Base-by-base conservation (phyloP, 352 stramenopile species). In the Salisapilia sapeloensis region DNA sequence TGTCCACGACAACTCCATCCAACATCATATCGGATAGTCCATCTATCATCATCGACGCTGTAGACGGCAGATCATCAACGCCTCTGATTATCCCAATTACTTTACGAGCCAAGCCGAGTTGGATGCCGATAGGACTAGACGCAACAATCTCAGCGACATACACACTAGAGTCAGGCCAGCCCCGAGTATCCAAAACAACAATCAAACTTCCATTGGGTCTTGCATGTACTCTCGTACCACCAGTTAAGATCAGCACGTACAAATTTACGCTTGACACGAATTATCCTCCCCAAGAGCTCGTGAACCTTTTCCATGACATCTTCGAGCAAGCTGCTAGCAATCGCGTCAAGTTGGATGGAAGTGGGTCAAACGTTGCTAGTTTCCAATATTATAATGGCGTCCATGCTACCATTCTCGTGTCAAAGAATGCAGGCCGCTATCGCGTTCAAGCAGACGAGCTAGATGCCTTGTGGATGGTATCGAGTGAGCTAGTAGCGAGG, bases 241-340 rank as follows among this genome's bases (percentile, higher is more conserved):
- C 74, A 0, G 57, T 85, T 23, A 93, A 91, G 45, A 61, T 59
- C 0, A 80, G 66, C 36, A 79, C 56, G 6, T 85, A 81, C 49
- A 92, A 91, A 35, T 85, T 94, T 39, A 93, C 72, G 3, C 49
- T 94, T 3, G 72, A 89, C 44, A 92, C 78, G 3, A 89, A 92
- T 36, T 52, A 80, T 24, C 60, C 69, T n/a, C 69, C 76, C 5
- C 46, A 82, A 6, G 60, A 82, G 29, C 50, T 92, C 8, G 58
- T 67, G 0, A 46, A 32, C 7, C 48, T 94, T 13, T 94, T 92
- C 35, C 66, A 89, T 35, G 81, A 92, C 23, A 81, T 92, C 61
- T 60, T 86, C 28, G 67, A 78, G 13, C 76, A 92, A 50, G 69
- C 70, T 13, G 56, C 64, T 5, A 71, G 82, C 22, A 60, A 81